phyloP scores from a whole-genome alignment of 73 alveolate species.

The Tetrahymena elliotti region DNA sequence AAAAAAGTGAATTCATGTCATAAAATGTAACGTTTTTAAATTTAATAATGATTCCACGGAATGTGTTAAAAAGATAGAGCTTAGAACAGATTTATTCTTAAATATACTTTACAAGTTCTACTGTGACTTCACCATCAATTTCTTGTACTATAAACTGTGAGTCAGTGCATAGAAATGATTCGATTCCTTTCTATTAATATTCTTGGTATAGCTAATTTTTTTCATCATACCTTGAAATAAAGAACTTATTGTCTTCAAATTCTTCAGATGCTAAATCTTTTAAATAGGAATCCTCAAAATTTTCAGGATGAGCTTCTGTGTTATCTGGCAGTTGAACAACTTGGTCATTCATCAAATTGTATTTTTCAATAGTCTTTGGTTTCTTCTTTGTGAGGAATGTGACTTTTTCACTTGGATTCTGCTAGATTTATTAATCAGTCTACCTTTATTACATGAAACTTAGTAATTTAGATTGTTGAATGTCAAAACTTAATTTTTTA shows the following conservation, averaged over 20 bases:
- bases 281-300: not conserved
- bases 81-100: not conserved
- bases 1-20: not conserved
- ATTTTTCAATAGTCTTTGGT: not conserved
- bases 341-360: not conserved
- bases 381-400: not conserved
- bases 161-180: not conserved
- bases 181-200: not conserved
- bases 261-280: not conserved
- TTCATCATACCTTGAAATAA: not conserved
- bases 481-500: not conserved
- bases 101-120: not conserved
- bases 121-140: not conserved
- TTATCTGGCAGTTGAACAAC: not conserved
- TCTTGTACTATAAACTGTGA: not conserved
- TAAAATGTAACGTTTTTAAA: not conserved
- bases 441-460: not conserved
- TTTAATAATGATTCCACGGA: not conserved
- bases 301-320: not conserved
- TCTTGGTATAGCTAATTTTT: not conserved
- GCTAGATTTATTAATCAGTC: not conserved
- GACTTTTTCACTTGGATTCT: not conserved
- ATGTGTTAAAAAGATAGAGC: not conserved
- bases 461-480: not conserved
- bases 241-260: not conserved